These are phyloP conservation scores for Malassezia globosa DNA, from an alignment of 1,284 basidiomycete species.

Conservation along the genomic window DNA sequence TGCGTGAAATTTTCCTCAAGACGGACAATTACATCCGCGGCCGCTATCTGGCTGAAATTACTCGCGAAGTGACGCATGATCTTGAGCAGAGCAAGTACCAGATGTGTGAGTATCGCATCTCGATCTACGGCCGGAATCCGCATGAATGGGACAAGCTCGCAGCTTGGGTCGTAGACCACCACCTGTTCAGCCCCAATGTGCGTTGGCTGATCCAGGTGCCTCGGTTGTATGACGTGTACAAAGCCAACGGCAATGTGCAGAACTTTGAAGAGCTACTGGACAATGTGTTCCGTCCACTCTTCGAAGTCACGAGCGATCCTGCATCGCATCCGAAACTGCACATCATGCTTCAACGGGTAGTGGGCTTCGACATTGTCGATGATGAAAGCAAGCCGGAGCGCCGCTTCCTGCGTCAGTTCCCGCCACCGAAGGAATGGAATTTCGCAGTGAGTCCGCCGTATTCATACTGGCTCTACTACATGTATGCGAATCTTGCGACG, in stretches of 20 bases:
- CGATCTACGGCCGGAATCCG: constrained; percentile 68
- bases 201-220: constrained; percentile 96
- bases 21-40: constrained; percentile 72
- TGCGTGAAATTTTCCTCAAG: constrained; percentile 96
- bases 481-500: constrained; percentile 91
- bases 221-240: constrained; percentile 90
- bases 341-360: constrained; percentile 83
- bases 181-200: constrained; percentile 89
- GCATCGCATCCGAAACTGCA: constrained; percentile 82
- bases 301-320: constrained; percentile 91
- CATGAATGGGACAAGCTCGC: constrained; percentile 97
- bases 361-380: constrained; percentile 94
- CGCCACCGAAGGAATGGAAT: constrained; percentile 83
- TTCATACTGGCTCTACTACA: constrained; percentile 87
- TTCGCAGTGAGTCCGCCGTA: constrained; percentile 80
- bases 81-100: constrained; percentile 97
- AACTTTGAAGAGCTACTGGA: constrained; percentile 83
- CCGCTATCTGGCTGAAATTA: constrained; percentile 85
- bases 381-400: constrained; percentile 92
- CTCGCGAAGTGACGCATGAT: constrained; percentile 88
- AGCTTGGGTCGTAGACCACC: constrained; percentile 87
- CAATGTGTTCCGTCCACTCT: constrained; percentile 78
- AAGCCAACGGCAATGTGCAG: constrained; percentile 68
- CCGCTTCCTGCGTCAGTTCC: constrained; percentile 87
- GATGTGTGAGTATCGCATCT: constrained; percentile 76